Percentiles rank a stretch among this genome's conserved stretches.
Evolutionary conservation across 2,329 filamentous ascomycete species (phyloP).

Genomic region (Myriangium duriaei): DNA sequence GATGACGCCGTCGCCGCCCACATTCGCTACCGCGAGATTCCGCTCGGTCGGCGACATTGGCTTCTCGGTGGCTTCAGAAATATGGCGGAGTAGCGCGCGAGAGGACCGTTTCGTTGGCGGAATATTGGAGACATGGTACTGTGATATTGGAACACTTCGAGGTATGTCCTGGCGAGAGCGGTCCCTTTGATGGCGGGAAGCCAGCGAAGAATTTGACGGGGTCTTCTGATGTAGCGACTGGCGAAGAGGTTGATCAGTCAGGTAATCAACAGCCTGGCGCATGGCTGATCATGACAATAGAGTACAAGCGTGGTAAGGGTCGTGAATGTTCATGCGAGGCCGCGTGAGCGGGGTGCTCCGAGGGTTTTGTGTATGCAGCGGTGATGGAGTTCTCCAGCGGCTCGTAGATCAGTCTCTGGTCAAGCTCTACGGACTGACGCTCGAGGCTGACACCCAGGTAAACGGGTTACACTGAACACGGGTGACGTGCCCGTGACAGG

Average conservation of each 20-base stretch:
- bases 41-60: slow-evolving; percentile 13
- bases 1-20: slow-evolving; percentile 31
- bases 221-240: background rate
- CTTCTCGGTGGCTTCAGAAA: background rate
- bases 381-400: background rate
- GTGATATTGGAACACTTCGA: background rate
- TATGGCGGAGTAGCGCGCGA: background rate
- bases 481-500: background rate
- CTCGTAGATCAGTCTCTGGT: background rate
- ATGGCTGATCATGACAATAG: background rate
- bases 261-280: background rate
- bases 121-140: background rate
- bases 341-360: background rate
- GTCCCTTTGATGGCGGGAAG: background rate
- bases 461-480: background rate
- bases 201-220: background rate
- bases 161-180: too few relatives aligned
- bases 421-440: too few relatives aligned
- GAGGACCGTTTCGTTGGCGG: background rate
- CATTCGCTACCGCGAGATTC: slow-evolving; percentile 32
- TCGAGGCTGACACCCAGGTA: background rate
- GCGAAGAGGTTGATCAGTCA: background rate
- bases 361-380: background rate
- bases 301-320: background rate
- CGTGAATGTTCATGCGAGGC: background rate